Percentiles rank a stretch among this genome's conserved stretches.
These are phyloP conservation scores for Wickerhamomyces bisporus DNA, from an alignment of 805 yeast genomes.

Conservation along the genomic window DNA sequence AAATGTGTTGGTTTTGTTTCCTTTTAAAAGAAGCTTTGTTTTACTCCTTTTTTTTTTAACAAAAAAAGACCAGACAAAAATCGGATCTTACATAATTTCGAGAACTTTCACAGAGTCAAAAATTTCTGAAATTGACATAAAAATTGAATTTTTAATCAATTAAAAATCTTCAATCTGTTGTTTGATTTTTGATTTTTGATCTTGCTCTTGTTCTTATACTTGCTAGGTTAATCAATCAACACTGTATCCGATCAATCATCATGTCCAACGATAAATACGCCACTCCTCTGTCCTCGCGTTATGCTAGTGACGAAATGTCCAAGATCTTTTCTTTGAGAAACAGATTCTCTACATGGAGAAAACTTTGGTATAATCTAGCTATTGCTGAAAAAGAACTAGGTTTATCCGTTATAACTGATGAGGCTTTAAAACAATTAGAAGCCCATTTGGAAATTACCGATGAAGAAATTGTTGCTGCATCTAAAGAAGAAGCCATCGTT, in stretches of 20 bases:
- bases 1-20: too few species aligned
- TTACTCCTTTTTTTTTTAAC: too few species aligned
- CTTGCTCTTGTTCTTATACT: background rate
- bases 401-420: constrained; percentile 75
- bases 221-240: background rate
- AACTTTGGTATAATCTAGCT: constrained; percentile 92
- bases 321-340: constrained; percentile 85
- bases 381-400: constrained; percentile 94
- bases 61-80: too few species aligned
- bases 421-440: constrained; percentile 85
- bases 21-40: too few species aligned
- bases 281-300: constrained; percentile 93
- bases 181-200: too few species aligned
- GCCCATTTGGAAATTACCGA: constrained; percentile 78
- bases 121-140: too few species aligned
- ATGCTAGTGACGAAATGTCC: constrained; percentile 98
- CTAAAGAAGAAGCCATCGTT: constrained; percentile 93
- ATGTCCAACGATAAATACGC: constrained; percentile 63
- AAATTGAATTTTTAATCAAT: too few species aligned
- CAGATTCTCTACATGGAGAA: constrained; percentile 98
- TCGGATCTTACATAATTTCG: too few species aligned
- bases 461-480: constrained; percentile 85
- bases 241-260: background rate
- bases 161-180: background rate
- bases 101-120: too few species aligned